Evolutionary conservation across 352 stramenopile genomes (phyloP), one percentile per base, ranked within the genome.

Genomic region (Globisporangium sylvaticum): DNA sequence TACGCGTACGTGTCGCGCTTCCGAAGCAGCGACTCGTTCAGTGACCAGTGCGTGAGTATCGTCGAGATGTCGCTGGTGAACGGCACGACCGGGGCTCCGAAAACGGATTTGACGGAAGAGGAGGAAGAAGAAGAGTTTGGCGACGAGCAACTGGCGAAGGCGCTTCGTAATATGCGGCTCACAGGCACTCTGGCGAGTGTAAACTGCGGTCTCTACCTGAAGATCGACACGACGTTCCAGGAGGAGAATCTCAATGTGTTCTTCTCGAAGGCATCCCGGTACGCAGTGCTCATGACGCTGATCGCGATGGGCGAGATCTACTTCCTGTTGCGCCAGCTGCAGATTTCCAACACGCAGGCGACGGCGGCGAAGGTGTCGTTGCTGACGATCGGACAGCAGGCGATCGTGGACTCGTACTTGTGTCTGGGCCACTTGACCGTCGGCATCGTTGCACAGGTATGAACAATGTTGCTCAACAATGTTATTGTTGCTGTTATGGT

Each of bases 351-450:
- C 58, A 96, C 91, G 3, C 85, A 95, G 61, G 88, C 91, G 6
- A 91, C 85, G 8, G 89, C 88, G 0, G 83, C 88, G 15, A 93
- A 93, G 58, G 84, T 93, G 7, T 92, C 83, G 44, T 65, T 96
- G 34, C 58, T 95, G 27, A 95, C 84, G 20, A 89, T 97, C n/a
- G 89, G 88, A 24, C 75, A 88, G 61, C 87, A 97, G 54, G 90
- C 87, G 0, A 88, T 97, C 56, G 71, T 97, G 32, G 97, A 99
- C 73, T 98, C 96, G 24, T 94, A 99, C 59, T 62, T 98, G 57
- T 99, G 96, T 79, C 84, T 99, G 9, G 83, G 85, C 12, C 96
- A 99, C 74, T 86, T 99, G 56, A 98, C 96, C 12, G 81, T 99
- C 34, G 97, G 95, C 61, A 91, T 99, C 44, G 84, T 98, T 4